Evolutionary conservation across 176 grass and related monocot genomes (phyloP).

Genomic region (Guadua angustifolia): DNA sequence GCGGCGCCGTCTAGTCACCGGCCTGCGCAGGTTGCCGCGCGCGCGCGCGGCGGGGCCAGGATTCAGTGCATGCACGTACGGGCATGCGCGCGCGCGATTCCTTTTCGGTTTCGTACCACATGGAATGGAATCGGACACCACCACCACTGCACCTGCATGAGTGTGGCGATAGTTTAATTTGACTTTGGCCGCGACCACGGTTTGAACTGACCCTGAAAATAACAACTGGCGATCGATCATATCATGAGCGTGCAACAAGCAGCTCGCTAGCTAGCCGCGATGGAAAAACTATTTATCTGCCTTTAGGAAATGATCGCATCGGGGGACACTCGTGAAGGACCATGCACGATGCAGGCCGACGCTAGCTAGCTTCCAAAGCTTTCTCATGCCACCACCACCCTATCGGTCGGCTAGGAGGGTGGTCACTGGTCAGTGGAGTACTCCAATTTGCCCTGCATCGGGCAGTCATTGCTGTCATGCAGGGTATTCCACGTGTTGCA

Average conservation of each 20-base stretch:
- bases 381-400: not conserved
- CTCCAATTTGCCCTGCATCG: not conserved
- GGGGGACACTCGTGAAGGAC: not conserved
- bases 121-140: not conserved
- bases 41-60: not conserved
- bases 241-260: not conserved
- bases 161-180: not conserved
- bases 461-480: not conserved
- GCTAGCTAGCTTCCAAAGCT: not conserved
- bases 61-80: not conserved
- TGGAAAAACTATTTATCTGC: not conserved
- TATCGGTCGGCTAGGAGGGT: not conserved
- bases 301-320: not conserved
- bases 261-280: not conserved
- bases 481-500: not conserved
- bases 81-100: not conserved
- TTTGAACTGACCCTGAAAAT: not conserved
- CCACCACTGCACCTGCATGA: not conserved
- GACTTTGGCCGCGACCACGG: not conserved
- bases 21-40: not conserved
- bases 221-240: not conserved
- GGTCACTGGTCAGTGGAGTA: not conserved
- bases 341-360: not conserved
- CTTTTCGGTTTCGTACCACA: not conserved
- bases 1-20: constrained; percentile 36